Evolutionary conservation across 1,284 basidiomycete species (phyloP).

Genomic region (Marasmius oreades): DNA sequence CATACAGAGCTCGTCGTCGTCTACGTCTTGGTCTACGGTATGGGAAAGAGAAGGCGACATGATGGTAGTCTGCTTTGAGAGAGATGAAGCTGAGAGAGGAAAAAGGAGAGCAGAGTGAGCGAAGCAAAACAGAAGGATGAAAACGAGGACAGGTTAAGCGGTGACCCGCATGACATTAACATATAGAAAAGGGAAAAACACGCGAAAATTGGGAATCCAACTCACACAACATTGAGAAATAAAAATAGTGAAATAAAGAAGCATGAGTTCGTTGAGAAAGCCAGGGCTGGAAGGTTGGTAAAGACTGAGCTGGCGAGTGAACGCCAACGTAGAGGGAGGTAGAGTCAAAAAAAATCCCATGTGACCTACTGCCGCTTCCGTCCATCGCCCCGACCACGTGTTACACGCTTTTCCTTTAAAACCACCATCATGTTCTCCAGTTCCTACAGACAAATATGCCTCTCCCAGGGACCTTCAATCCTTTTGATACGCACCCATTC

Average conservation of each 20-base stretch:
- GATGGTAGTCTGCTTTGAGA: slow-evolving; percentile 49
- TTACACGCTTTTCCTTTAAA: not conserved
- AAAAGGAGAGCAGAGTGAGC: slow-evolving; percentile 9
- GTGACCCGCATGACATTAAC: slow-evolving; percentile 5
- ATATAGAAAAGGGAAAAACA: not conserved
- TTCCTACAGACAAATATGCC: slow-evolving; percentile 11
- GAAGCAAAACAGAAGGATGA: slow-evolving; percentile 22
- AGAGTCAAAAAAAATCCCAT: not conserved
- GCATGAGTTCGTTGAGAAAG: not conserved
- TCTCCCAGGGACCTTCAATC: slow-evolving; percentile 20
- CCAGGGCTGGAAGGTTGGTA: not conserved
- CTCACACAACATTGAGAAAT: not conserved
- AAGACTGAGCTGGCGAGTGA: not conserved
- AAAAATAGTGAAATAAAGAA: not conserved
- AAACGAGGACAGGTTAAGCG: slow-evolving; percentile 19
- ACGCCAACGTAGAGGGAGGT: not conserved
- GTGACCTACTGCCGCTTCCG: not conserved
- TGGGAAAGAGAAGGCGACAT: slow-evolving; percentile 67
- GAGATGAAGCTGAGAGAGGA: slow-evolving; percentile 7
- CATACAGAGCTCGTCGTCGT: slow-evolving; percentile 79
- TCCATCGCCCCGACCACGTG: not conserved
- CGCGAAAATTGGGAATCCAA: not conserved
- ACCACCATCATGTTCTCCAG: not conserved
- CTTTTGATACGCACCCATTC: slow-evolving; percentile 23
- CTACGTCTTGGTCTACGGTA: slow-evolving; percentile 50